phyloP scores from a whole-genome alignment of 306 rosid species.

The Medicago lupulina region DNA sequence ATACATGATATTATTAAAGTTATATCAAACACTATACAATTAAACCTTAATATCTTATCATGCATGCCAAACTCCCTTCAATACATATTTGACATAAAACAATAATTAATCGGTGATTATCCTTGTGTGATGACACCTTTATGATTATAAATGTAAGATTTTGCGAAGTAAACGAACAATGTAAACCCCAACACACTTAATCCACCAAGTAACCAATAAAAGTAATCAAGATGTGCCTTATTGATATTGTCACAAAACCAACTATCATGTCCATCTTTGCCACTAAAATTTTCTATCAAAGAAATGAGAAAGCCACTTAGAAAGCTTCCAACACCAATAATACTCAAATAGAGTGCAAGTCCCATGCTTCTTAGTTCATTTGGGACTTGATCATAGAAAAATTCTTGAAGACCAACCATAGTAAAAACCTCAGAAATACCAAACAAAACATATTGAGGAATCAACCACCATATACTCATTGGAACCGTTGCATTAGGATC shows the following conservation, averaged over 20 bases:
- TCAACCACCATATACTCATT: constrained; percentile 79
- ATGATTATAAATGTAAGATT: neutral
- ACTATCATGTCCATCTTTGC: neutral
- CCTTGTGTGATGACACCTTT: constrained; percentile 8
- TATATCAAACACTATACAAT: too few species aligned
- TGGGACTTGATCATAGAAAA: neutral
- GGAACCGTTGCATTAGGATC: constrained; percentile 60
- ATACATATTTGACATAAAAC: too few species aligned
- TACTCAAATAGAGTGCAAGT: neutral
- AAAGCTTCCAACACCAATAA: constrained; percentile 5
- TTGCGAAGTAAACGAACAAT: neutral
- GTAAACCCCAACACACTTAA: neutral
- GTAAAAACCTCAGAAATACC: neutral
- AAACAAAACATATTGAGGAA: constrained; percentile 60
- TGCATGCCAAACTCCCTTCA: too few species aligned
- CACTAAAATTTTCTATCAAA: neutral
- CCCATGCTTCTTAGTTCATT: constrained; percentile 9
- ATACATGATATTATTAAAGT: too few species aligned
- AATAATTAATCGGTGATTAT: too few species aligned
- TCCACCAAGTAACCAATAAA: neutral
- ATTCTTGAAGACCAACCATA: neutral
- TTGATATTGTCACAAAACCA: neutral
- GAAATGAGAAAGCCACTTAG: neutral
- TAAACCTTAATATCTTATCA: too few species aligned
- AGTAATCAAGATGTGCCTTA: constrained; percentile 7